Base-by-base conservation (phyloP, 75 land plant species). In the Selaginella moellendorffii region DNA sequence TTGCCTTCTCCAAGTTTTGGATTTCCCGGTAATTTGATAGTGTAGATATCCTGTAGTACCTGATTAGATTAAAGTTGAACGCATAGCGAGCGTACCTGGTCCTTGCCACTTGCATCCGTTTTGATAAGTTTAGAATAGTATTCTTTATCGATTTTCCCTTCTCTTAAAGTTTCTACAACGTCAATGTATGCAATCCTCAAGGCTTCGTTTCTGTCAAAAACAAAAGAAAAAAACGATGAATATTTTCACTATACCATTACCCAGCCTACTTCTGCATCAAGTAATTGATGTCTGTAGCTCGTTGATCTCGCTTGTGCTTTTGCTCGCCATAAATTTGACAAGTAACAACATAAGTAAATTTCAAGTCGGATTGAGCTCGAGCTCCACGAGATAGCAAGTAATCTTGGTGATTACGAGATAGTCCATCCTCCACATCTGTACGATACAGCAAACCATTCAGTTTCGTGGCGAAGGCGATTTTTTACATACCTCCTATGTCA, bases 301-400 rank as follows among this genome's bases (percentile, higher is more conserved):
- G 79, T n/a, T 82, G 84, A 22, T 90, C 83, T 29, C 76, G 69
- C n/a, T 82, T 80, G 56, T 81, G 81, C 63, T 83, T 95, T 61
- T 90, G 99, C 62, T 81, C 81, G 30, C 99, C 99, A 81, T 90
- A 95, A 29, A 95, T 90, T 63, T 95, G 99, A 63, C 99, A 90
- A 14, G 97, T 90, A 1, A 90, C 86, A 67, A 95, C 92, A 80
- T 95, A 95, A 29, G 92, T 90, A 63, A 95, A 95, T 66, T 95
- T 95, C 42, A 90, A 36, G 71, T 95, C 99, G 67, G 92, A 83
- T 61, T 79, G 85, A 29, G 88, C 97, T 53, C 84, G 80, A 25
- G 85, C 60, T 60, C 77, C 80, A 62, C 68, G 71, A 21, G 84
- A 81, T 30, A 65, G 26, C 22, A 78, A 81, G 76, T 69, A 81